Percentiles rank a stretch among this genome's conserved stretches.
These are phyloP conservation scores for Candida sonorensis DNA, from an alignment of 805 yeast species.

Conservation along the genomic window DNA sequence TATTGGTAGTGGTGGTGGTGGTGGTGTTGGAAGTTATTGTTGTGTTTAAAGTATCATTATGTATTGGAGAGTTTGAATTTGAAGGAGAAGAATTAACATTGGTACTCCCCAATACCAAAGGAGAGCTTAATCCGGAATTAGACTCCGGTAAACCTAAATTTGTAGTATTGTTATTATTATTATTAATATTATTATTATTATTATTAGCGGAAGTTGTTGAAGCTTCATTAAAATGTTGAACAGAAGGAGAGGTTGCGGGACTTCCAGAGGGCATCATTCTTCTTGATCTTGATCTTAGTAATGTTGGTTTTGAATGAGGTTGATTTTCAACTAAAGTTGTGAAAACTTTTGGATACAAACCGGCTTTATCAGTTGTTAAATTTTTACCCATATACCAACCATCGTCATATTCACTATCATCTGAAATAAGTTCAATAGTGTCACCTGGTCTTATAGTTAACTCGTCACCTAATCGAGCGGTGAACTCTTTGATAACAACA, in stretches of 20 bases:
- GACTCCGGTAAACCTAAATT: too few species aligned
- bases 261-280: conserved; percentile 28
- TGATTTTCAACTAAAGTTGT: conserved; percentile 18
- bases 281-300: conserved; percentile 57
- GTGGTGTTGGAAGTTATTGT: too few species aligned
- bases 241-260: conserved; percentile 13
- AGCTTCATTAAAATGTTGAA: conserved; percentile 2
- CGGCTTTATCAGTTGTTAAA: conserved; percentile 63
- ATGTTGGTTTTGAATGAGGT: conserved; percentile 26
- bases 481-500: conserved; percentile 77
- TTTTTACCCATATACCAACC: conserved; percentile 97
- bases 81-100: too few species aligned
- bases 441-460: conserved; percentile 76
- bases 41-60: too few species aligned
- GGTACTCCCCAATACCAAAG: too few species aligned
- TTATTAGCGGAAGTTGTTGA: conserved; percentile 8
- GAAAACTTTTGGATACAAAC: conserved; percentile 86
- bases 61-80: too few species aligned
- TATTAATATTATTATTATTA: conserved; percentile 3
- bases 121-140: too few species aligned
- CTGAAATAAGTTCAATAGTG: conserved; percentile 80
- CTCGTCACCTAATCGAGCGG: conserved; percentile 86
- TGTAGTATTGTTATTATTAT: neutral
- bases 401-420: conserved; percentile 88
- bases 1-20: conserved; percentile 1